Percentiles rank a stretch among this genome's conserved stretches.
Conservation (phyloP, 2,329 filamentous ascomycete species). For the Fonsecaea multimorphosa region DNA sequence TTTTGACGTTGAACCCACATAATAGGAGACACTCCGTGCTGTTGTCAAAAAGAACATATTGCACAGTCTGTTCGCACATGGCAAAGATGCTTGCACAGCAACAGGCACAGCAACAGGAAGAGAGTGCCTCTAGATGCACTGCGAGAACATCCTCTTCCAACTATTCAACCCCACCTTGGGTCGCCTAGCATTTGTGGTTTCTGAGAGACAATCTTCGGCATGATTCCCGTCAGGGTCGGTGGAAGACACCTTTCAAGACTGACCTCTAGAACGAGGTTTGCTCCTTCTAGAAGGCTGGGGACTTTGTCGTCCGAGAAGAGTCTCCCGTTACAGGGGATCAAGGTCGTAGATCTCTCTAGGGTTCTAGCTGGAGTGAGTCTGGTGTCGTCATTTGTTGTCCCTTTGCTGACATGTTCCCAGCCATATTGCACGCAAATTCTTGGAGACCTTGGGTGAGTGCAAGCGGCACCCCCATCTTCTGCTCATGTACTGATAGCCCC, state of each 20-base stretch:
- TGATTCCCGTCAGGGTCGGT: neutral
- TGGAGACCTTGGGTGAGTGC: conserved; percentile 85
- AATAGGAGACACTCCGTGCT: neutral
- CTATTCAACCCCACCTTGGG: neutral
- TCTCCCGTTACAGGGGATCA: neutral
- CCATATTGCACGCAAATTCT: conserved; percentile 97
- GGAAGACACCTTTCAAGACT: neutral
- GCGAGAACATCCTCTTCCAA: neutral
- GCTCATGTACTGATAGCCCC: conserved; percentile 46
- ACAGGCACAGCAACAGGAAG: neutral
- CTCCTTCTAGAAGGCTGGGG: neutral
- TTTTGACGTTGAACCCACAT: neutral
- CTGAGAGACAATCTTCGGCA: neutral
- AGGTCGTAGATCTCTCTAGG: neutral
- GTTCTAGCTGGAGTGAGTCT: neutral
- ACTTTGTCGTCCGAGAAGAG: neutral
- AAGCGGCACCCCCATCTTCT: conserved; percentile 28
- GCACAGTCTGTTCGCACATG: neutral
- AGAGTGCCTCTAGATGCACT: neutral
- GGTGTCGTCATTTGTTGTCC: too few species aligned
- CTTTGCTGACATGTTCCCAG: conserved; percentile 54
- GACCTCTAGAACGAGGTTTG: neutral
- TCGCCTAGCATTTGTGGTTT: neutral
- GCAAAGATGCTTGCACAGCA: neutral
- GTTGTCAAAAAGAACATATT: neutral